Percentiles rank a stretch among this genome's conserved stretches.
Conservation (phyloP, 2,329 filamentous ascomycete species). For the Coniochaeta ligniaria region DNA sequence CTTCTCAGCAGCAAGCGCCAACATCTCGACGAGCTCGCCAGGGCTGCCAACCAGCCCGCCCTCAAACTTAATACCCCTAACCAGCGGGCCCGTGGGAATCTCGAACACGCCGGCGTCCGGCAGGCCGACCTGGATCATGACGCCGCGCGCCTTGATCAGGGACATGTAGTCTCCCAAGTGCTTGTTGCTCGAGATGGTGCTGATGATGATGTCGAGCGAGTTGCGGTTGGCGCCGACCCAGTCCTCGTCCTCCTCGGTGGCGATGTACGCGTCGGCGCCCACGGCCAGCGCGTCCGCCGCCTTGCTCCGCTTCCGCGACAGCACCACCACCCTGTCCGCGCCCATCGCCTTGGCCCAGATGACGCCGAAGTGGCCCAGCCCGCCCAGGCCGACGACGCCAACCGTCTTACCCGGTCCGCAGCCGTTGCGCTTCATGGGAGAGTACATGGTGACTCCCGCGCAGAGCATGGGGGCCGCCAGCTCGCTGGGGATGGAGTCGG, state of each 20-base stretch:
- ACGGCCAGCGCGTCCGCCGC: constrained; percentile 47
- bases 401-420: constrained; percentile 62
- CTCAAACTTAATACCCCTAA: constrained; percentile 45
- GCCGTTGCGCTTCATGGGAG: constrained; percentile 55
- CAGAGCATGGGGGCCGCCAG: constrained; percentile 59
- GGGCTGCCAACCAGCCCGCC: constrained; percentile 44
- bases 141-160: constrained; percentile 55
- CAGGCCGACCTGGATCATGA: constrained; percentile 17
- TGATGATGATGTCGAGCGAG: constrained; percentile 52
- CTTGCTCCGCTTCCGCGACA: constrained; percentile 47
- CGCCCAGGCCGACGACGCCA: constrained; percentile 61
- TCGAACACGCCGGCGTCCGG: constrained; percentile 45
- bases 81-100: constrained; percentile 50
- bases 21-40: constrained; percentile 52
- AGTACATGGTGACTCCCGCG: constrained; percentile 60
- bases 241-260: constrained; percentile 39
- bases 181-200: constrained; percentile 40
- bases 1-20: constrained; percentile 51
- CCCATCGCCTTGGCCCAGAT: constrained; percentile 62
- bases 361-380: constrained; percentile 62
- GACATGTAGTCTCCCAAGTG: constrained; percentile 55
- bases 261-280: constrained; percentile 45
- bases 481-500: constrained; percentile 30
- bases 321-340: constrained; percentile 52
- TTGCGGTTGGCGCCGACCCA: constrained; percentile 46